A percentile compares a stretch with the other conserved stretches of the same genome.
Conservation (phyloP, 108 stramenopile species). For the Mediolabrus comicus region DNA sequence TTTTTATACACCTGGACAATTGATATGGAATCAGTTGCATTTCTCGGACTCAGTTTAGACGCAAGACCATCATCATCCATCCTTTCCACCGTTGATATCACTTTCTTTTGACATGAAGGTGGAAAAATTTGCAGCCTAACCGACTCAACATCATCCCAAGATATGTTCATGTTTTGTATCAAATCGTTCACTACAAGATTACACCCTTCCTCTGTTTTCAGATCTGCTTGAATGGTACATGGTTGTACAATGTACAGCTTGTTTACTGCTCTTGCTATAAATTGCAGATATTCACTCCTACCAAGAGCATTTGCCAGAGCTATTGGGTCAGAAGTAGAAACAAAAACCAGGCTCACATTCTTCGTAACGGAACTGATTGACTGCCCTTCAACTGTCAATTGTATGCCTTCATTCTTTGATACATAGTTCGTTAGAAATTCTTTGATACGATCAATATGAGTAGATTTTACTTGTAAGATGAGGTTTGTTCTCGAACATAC, state of each 20-base stretch:
- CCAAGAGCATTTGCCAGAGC: background rate
- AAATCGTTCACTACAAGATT: background rate
- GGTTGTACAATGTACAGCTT: background rate
- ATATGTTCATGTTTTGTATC: background rate
- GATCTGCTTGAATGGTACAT: background rate
- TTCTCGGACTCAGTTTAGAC: background rate
- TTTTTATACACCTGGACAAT: background rate
- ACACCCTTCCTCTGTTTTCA: background rate
- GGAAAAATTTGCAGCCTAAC: slow-evolving; percentile 3
- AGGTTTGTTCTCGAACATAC: background rate
- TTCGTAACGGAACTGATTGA: background rate
- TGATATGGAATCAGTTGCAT: background rate
- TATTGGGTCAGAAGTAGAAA: background rate
- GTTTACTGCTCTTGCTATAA: background rate
- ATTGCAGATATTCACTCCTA: background rate
- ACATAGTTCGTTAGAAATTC: background rate
- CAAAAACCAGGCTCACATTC: background rate
- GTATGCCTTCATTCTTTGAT: background rate
- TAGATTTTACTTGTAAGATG: background rate
- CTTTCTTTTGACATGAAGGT: background rate
- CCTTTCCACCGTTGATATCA: background rate
- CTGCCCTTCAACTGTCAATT: background rate
- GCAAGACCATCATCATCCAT: background rate
- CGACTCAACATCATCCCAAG: background rate
- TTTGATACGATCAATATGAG: background rate